Conservation (phyloP, 2,329 filamentous ascomycete genomes). For the Sporothrix protearum region DNA sequence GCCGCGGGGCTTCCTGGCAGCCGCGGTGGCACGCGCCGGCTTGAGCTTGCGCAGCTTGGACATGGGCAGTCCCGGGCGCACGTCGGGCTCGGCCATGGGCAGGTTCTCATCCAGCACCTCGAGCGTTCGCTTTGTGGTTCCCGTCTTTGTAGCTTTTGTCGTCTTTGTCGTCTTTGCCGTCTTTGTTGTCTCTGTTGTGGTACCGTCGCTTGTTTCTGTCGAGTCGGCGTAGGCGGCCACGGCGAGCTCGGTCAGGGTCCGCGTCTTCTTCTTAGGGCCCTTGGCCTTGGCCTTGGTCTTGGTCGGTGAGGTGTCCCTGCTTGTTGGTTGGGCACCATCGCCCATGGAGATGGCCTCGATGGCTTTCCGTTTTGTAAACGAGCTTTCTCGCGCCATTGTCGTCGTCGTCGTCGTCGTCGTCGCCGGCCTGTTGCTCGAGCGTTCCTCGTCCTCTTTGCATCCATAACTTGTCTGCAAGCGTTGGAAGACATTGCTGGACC, state of each 20-base stretch:
- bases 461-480: conserved; percentile 39
- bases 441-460: conserved; percentile 16
- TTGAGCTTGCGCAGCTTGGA: conserved; percentile 35
- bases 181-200: not conserved
- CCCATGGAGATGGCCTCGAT: conserved; percentile 48
- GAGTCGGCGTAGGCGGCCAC: conserved; percentile 62
- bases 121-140: conserved; percentile 26
- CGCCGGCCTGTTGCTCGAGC: not conserved
- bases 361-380: conserved; percentile 54
- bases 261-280: conserved; percentile 63
- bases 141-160: not conserved
- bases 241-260: conserved; percentile 74
- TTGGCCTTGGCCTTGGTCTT: conserved; percentile 56
- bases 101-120: conserved; percentile 33
- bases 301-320: conserved; percentile 34
- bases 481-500: conserved; percentile 40
- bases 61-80: conserved; percentile 31
- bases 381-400: conserved; percentile 21
- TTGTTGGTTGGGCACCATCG: conserved; percentile 29
- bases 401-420: conserved; percentile 4
- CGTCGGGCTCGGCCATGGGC: not conserved
- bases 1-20: conserved; percentile 31
- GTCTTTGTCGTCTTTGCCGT: not conserved
- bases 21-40: conserved; percentile 12
- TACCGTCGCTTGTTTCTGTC: not conserved